Conservation (phyloP, 768 basidiomycete species). For the Kwoniella bestiolae region DNA sequence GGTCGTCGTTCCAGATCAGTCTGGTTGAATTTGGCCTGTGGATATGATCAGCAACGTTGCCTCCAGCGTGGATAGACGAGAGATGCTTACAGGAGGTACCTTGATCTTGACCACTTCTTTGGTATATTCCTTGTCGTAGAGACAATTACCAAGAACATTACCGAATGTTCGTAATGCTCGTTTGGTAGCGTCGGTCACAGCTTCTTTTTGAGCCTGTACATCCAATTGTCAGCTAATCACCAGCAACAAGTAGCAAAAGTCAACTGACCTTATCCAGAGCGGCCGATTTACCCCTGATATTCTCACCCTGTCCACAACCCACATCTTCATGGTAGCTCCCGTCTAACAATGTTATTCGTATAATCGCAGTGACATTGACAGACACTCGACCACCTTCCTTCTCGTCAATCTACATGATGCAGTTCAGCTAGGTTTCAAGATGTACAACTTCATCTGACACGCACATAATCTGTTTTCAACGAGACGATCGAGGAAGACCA, state of each 20-base stretch:
- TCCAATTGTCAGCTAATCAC: constrained; percentile 13
- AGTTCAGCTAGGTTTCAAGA: constrained; percentile 41
- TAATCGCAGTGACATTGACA: constrained; percentile 79
- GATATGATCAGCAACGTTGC: background rate
- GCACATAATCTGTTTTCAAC: constrained; percentile 63
- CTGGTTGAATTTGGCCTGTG: constrained; percentile 46
- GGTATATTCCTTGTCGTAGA: constrained; percentile 93
- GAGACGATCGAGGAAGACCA: constrained; percentile 82
- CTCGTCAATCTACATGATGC: constrained; percentile 62
- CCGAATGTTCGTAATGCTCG: constrained; percentile 90
- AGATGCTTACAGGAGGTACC: constrained; percentile 69
- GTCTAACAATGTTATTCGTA: constrained; percentile 83
- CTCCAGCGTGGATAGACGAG: background rate
- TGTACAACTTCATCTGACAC: constrained; percentile 6
- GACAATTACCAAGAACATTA: constrained; percentile 90
- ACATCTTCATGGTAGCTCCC: constrained; percentile 92
- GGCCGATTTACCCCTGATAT: constrained; percentile 77
- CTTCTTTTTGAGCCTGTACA: constrained; percentile 94
- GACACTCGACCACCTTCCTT: constrained; percentile 65
- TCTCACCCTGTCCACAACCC: constrained; percentile 86
- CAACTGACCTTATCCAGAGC: constrained; percentile 87
- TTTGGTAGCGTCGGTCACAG: constrained; percentile 92
- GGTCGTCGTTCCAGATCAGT: constrained; percentile 52
- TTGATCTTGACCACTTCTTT: constrained; percentile 86
- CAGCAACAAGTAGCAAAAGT: background rate